These are phyloP conservation scores for Artemisia tridentata DNA, from an alignment of 129 eudicot genomes.

Conservation along the genomic window DNA sequence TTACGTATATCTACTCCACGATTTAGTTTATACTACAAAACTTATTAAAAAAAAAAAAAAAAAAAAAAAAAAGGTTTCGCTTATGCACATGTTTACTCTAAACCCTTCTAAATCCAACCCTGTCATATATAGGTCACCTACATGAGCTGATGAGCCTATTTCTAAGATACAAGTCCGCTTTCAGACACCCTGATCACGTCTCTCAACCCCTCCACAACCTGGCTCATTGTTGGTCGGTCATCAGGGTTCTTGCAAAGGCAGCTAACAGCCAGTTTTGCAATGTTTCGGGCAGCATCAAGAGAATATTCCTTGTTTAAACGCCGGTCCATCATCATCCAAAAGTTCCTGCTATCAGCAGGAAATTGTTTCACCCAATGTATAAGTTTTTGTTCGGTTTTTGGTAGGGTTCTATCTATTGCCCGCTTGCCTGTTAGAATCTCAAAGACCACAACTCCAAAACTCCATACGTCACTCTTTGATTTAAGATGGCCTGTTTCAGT, in stretches of 20 bases:
- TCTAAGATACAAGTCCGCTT: slow-evolving; percentile 6
- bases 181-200: slow-evolving; percentile 42
- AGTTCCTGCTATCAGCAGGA: slow-evolving; percentile 58
- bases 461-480: slow-evolving; percentile 74
- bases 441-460: slow-evolving; percentile 74
- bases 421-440: slow-evolving; percentile 71
- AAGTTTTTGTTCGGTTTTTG: slow-evolving; percentile 58
- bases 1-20: too few species aligned
- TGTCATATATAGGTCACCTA: too few species aligned
- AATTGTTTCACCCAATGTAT: slow-evolving; percentile 67
- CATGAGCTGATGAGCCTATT: neutral
- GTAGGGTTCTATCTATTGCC: slow-evolving; percentile 56
- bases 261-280: slow-evolving; percentile 53
- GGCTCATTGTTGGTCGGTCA: slow-evolving; percentile 61
- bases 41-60: too few species aligned
- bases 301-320: slow-evolving; percentile 58
- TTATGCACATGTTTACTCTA: too few species aligned
- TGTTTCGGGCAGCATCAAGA: slow-evolving; percentile 43
- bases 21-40: too few species aligned
- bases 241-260: slow-evolving; percentile 60
- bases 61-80: too few species aligned
- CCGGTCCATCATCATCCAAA: slow-evolving; percentile 61
- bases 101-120: too few species aligned
- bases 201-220: slow-evolving; percentile 54
- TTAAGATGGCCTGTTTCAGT: slow-evolving; percentile 61